Conservation (phyloP, 2,329 filamentous ascomycete genomes). For the Exophiala aquamarina region DNA sequence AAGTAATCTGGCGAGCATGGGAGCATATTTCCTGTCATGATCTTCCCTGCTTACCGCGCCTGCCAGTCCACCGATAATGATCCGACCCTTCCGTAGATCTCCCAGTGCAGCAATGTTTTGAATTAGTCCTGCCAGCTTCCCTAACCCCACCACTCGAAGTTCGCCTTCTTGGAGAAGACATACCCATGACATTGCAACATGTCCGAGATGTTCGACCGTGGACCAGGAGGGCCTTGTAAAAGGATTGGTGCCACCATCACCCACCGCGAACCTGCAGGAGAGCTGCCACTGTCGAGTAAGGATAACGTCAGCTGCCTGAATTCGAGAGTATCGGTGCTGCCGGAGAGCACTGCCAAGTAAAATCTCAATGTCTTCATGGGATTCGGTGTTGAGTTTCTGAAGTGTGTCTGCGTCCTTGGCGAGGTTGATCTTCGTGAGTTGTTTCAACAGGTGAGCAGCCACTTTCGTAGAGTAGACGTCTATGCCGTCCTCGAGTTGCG, state of each 20-base stretch:
- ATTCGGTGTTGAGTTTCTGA: slow-evolving; percentile 3
- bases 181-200: slow-evolving; percentile 12
- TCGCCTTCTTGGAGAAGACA: slow-evolving; percentile 12
- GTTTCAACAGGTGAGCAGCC: slow-evolving; percentile 7
- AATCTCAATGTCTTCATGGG: slow-evolving; percentile 4
- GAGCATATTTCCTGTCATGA: slow-evolving; percentile 10
- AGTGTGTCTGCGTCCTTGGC: slow-evolving; percentile 6
- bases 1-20: slow-evolving; percentile 7
- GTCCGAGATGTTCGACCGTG: slow-evolving; percentile 4
- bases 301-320: slow-evolving; percentile 13
- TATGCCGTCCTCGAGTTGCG: not conserved
- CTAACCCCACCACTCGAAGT: slow-evolving; percentile 12
- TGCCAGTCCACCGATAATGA: slow-evolving; percentile 4
- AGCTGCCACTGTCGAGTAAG: slow-evolving; percentile 16
- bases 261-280: slow-evolving; percentile 2
- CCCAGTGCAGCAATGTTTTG: slow-evolving; percentile 2
- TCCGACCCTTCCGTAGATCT: not conserved
- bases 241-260: not conserved
- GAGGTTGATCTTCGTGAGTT: slow-evolving; percentile 14
- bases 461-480: slow-evolving; percentile 1
- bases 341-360: slow-evolving; percentile 5
- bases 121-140: slow-evolving; percentile 8
- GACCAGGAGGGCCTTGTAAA: too few species aligned
- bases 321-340: slow-evolving; percentile 8
- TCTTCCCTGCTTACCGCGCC: slow-evolving; percentile 13